A percentile compares a stretch with the other conserved stretches of the same genome.
Conservation (phyloP, 257 asterid species). For the Solanum peruvianum region DNA sequence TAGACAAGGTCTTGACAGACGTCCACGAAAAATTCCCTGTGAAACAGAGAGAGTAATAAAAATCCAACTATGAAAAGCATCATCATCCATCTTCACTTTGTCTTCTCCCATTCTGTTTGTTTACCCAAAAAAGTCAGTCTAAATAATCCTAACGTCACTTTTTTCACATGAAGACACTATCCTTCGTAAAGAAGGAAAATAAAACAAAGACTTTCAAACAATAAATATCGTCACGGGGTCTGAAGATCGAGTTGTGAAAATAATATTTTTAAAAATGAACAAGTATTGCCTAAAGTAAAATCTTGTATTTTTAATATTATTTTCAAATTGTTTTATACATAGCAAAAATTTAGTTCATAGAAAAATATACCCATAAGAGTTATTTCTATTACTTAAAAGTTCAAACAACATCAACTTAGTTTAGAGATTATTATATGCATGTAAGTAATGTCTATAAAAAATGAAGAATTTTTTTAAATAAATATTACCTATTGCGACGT, state of each 20-base stretch:
- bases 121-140: neutral
- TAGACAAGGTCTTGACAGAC: too few species aligned
- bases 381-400: neutral
- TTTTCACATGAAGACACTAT: neutral
- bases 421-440: neutral
- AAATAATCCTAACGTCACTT: neutral
- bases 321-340: accelerated
- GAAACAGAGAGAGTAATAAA: too few species aligned
- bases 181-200: neutral
- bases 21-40: too few species aligned
- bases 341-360: neutral
- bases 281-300: accelerated
- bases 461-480: neutral
- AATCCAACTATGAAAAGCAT: neutral
- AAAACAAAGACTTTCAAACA: neutral
- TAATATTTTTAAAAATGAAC: accelerated
- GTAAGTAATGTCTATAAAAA: neutral
- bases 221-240: neutral
- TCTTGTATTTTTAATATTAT: too few species aligned
- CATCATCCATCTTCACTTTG: neutral
- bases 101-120: neutral
- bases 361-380: neutral
- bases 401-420: neutral
- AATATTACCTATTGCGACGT: neutral
- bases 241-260: accelerated